Evolutionary conservation across 2,329 filamentous ascomycete species (phyloP), one percentile per base, ranked within the genome.

Genomic region (Fusarium brachygibbosum): DNA sequence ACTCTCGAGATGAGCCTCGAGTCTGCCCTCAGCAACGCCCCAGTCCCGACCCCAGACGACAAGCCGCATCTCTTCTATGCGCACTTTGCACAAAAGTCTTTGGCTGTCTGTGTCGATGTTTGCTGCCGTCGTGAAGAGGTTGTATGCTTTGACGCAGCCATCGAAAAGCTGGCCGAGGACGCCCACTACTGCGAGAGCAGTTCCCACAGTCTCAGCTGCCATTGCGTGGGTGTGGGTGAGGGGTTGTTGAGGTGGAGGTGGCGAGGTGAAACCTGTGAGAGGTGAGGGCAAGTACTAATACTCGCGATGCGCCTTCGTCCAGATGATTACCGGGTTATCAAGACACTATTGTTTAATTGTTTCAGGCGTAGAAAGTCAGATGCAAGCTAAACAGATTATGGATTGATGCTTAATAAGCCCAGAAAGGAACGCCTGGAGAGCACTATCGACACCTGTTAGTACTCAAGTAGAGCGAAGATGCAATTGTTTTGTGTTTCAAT

Each of bases 51-150:
- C 82, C 82, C 82, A 84, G 59, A 83, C 81, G 31, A 82, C 72
- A 35, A 84, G 77, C 6, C 82, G 78, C 81, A 82, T 83, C 78
- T 84, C 82, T 75, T 84, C 82, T 70, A 84, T 84, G 51, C 81
- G 80, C 56, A 84, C 80, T 70, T 84, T 84, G 76, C 82, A 84
- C 42, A 82, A 74, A 32, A 84, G 74, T 38, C 80, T 78, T 71
- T 82, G 80, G 61, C 77, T 78, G 71, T 84, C 82, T 23, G 73
- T 72, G 59, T 82, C 81, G n/a, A 83, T 74, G 46, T 82, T 78
- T 40, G 76, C 71, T 2, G 82, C 82, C 17, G 78, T 74, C 17
- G 80, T 80, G 73, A 84, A 84, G 76, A 82, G 79, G 29, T 77
- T 74, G 68, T 84, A 84, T 12, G 82, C 82, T 60, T 81, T 81